These are phyloP conservation scores for Entrophospora sp. DNA, from an alignment of 192 early-diverging fungal genomes.

Conservation along the genomic window DNA sequence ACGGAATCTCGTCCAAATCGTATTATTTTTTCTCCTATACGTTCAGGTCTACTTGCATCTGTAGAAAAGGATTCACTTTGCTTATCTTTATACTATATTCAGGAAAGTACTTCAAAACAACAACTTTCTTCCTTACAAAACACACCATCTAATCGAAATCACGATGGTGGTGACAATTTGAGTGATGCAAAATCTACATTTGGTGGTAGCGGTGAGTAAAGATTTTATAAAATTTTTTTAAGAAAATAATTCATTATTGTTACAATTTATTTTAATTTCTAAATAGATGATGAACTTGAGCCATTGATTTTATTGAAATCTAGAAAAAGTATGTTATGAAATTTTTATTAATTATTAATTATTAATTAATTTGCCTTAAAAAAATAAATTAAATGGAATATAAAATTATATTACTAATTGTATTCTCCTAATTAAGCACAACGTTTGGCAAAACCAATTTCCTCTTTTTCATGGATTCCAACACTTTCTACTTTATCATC, in stretches of 20 bases:
- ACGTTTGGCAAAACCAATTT: conserved; percentile 28
- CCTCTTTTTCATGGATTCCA: conserved; percentile 47
- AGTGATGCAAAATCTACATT: too few relatives aligned
- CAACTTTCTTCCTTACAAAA: background rate
- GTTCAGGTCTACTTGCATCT: conserved; percentile 50
- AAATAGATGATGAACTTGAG: conserved; percentile 27
- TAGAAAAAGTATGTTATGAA: conserved; percentile 26
- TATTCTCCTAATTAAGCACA: too few relatives aligned
- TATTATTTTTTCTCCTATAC: conserved; percentile 50
- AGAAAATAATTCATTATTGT: too few relatives aligned
- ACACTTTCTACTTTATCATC: conserved; percentile 29
- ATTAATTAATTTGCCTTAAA: too few relatives aligned
- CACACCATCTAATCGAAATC: conserved; percentile 17
- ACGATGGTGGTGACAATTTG: too few relatives aligned
- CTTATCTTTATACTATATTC: conserved; percentile 59
- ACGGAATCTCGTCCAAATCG: conserved; percentile 36
- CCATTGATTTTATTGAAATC: conserved; percentile 40
- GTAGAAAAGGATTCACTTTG: conserved; percentile 44
- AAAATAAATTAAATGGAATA: too few relatives aligned
- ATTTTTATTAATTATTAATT: background rate
- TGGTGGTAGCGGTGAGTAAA: too few relatives aligned
- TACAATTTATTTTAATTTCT: background rate
- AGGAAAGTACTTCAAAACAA: conserved; percentile 39
- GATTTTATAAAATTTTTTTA: too few relatives aligned
- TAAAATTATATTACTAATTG: too few relatives aligned